Evolutionary conservation across 352 stramenopile species (phyloP).

Genomic region (Pythium sp.): DNA sequence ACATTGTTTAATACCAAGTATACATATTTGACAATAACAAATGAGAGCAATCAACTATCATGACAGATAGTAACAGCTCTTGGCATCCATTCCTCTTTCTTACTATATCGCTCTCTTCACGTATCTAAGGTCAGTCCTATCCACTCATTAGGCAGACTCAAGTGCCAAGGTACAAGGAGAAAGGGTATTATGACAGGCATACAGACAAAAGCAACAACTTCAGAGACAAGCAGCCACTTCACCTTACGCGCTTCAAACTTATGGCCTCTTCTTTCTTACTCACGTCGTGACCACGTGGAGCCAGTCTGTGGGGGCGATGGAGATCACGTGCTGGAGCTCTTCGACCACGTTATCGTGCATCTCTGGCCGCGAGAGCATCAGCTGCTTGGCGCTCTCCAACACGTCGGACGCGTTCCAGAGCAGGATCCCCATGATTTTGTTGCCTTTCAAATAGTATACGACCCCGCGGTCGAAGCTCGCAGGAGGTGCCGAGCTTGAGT

Average conservation of each 20-base stretch:
- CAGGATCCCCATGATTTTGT: slow-evolving; percentile 89
- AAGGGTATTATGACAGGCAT: not conserved
- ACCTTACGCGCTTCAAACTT: not conserved
- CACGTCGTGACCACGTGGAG: slow-evolving; percentile 65
- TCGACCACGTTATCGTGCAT: slow-evolving; percentile 72
- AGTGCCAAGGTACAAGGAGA: not conserved
- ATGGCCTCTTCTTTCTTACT: not conserved
- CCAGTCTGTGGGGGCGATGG: slow-evolving; percentile 86
- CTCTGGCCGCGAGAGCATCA: slow-evolving; percentile 71
- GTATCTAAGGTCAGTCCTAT: not conserved
- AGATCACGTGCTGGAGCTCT: slow-evolving; percentile 81
- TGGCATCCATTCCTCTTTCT: not conserved
- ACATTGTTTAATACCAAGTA: not conserved
- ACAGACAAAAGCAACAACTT: not conserved
- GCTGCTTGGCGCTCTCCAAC: slow-evolving; percentile 79
- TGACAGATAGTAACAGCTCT: not conserved
- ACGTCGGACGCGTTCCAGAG: slow-evolving; percentile 89
- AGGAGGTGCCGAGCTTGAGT: slow-evolving; percentile 17
- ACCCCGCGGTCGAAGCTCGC: slow-evolving; percentile 72
- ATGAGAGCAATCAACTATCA: not conserved
- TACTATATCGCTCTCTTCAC: not conserved
- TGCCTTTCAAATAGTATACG: slow-evolving; percentile 90
- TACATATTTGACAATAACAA: not conserved
- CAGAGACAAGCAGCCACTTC: not conserved
- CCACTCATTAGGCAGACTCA: not conserved